phyloP scores from a whole-genome alignment of 768 basidiomycete genomes.

The Rhodotorula babjevae region DNA sequence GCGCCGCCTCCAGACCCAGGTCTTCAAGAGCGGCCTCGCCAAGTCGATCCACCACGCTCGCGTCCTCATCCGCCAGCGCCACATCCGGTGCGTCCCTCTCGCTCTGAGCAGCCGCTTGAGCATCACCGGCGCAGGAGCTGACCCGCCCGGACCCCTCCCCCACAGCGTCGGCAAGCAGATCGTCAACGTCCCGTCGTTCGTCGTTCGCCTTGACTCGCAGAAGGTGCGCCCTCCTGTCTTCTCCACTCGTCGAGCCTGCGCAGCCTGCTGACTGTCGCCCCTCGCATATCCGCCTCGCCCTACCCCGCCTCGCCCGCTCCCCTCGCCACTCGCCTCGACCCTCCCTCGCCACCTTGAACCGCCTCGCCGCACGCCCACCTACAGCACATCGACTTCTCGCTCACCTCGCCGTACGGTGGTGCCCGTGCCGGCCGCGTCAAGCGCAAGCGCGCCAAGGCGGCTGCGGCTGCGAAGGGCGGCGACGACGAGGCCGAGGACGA shows the following conservation, averaged over 20 bases:
- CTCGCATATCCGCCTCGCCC: neutral
- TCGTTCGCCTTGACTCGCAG: slow-evolving; percentile 98
- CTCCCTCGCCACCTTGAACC: neutral
- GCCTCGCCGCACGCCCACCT: neutral
- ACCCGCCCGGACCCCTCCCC: neutral
- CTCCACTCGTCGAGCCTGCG: neutral
- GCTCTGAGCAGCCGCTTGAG: too few relatives aligned
- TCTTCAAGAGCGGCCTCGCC: slow-evolving; percentile 96
- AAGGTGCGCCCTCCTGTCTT: slow-evolving; percentile 53
- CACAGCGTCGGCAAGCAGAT: slow-evolving; percentile 85
- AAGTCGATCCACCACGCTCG: slow-evolving; percentile 99
- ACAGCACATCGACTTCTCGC: slow-evolving; percentile 93
- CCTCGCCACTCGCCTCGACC: neutral
- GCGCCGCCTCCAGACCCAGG: slow-evolving; percentile 95
- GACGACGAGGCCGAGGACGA: slow-evolving; percentile 89
- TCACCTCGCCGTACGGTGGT: slow-evolving; percentile 93
- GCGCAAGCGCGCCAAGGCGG: slow-evolving; percentile 93
- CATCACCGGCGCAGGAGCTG: neutral
- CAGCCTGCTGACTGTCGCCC: neutral
- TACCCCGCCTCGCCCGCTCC: neutral
- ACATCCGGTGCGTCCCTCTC: slow-evolving; percentile 81
- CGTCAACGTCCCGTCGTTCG: slow-evolving; percentile 96
- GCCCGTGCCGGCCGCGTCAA: slow-evolving; percentile 79
- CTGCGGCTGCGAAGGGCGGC: slow-evolving; percentile 74
- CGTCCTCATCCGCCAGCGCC: slow-evolving; percentile 93